phyloP scores from a whole-genome alignment of 2,329 filamentous ascomycete species.

The Ophiostoma perfectum region DNA sequence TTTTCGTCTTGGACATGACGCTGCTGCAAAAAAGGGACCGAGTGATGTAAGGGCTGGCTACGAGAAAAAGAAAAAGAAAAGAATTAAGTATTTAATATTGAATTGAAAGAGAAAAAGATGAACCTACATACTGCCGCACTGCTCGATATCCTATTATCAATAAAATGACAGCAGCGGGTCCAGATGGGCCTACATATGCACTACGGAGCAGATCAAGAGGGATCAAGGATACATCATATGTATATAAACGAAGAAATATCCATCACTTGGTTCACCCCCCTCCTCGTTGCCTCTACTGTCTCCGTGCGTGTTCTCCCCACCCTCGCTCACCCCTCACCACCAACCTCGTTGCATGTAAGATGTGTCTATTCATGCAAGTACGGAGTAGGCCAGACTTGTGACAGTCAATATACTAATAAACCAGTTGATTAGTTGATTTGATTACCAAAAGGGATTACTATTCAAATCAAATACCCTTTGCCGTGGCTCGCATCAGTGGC shows the following conservation, averaged over 20 bases:
- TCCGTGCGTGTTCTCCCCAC: background rate
- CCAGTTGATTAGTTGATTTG: no score
- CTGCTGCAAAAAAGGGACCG: background rate
- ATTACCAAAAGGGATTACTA: no score
- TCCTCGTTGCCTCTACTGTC: background rate
- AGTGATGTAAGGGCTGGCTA: background rate
- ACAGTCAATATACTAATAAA: no score
- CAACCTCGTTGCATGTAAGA: no score
- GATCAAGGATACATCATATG: background rate
- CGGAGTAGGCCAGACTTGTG: no score
- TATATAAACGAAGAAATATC: constrained; percentile 12
- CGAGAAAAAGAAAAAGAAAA: background rate
- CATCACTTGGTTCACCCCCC: constrained; percentile 20
- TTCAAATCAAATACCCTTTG: no score
- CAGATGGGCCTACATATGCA: constrained; percentile 10
- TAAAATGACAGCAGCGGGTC: background rate
- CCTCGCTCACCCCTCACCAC: no score
- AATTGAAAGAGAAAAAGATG: background rate
- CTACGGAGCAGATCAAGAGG: constrained; percentile 1
- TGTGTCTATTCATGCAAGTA: no score
- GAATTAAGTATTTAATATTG: background rate
- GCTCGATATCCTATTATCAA: constrained; percentile 7
- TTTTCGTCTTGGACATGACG: background rate
- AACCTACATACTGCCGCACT: background rate
- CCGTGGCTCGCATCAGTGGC: no score